Percentiles rank a stretch among this genome's conserved stretches.
These are phyloP conservation scores for Apiospora sp. DNA, from an alignment of 2,329 filamentous ascomycete species.

Conservation along the genomic window DNA sequence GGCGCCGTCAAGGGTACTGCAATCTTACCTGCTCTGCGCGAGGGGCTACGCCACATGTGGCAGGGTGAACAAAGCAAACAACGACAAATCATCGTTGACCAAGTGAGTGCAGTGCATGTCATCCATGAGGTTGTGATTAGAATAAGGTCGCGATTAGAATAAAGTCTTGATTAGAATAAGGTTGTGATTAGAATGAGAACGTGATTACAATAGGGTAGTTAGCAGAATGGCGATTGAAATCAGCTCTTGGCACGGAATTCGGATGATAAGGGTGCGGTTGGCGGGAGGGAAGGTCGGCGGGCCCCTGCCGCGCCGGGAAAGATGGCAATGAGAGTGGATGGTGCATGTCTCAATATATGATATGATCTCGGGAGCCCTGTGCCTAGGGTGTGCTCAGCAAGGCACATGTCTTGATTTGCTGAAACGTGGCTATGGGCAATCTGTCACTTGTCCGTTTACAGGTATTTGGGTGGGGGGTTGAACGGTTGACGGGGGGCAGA, in stretches of 20 bases:
- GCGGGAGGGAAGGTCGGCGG: background rate
- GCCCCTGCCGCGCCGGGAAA: constrained; percentile 17
- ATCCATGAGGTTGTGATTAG: background rate
- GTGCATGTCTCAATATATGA: constrained; percentile 19
- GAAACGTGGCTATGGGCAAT: constrained; percentile 9
- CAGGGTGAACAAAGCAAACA: background rate
- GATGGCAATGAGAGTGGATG: constrained; percentile 3
- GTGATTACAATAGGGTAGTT: no score
- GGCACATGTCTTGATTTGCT: constrained; percentile 16
- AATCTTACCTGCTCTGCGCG: background rate
- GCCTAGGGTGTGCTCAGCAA: background rate
- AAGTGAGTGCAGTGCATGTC: background rate
- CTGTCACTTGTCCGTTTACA: background rate
- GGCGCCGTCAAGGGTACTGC: background rate
- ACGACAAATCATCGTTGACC: background rate
- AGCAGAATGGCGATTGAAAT: background rate
- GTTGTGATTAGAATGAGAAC: background rate
- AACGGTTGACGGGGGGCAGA: background rate
- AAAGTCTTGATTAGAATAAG: background rate
- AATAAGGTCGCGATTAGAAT: background rate
- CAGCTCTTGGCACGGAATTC: constrained; percentile 13
- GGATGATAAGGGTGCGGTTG: background rate
- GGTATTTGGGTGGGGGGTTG: constrained; percentile 7
- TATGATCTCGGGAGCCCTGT: constrained; percentile 2
- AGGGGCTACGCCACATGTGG: background rate